These are phyloP conservation scores for Gossypium rotundifolium DNA, from an alignment of 345 rosid species.

Conservation along the genomic window DNA sequence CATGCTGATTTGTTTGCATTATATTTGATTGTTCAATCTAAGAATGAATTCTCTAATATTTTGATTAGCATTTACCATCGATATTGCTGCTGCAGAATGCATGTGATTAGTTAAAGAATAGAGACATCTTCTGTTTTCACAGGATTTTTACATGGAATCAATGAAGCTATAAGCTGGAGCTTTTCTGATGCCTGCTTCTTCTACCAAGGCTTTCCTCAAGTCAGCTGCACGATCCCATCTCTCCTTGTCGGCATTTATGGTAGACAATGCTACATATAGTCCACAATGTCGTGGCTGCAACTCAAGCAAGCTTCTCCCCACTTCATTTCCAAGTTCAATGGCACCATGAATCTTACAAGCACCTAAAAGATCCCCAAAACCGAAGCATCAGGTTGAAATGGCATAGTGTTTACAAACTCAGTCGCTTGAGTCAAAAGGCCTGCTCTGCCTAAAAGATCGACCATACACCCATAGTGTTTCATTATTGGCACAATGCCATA, in stretches of 20 bases:
- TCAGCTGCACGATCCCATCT: slow-evolving; percentile 53
- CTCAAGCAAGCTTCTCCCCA: slow-evolving; percentile 40
- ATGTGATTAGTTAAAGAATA: not conserved
- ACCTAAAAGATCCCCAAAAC: slow-evolving; percentile 60
- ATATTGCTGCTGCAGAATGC: not conserved
- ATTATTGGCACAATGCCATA: slow-evolving; percentile 43
- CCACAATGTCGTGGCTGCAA: slow-evolving; percentile 52
- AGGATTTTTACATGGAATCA: not conserved
- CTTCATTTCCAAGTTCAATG: slow-evolving; percentile 38
- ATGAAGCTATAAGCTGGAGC: slow-evolving; percentile 45
- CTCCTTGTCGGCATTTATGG: slow-evolving; percentile 35
- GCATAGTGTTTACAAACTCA: slow-evolving; percentile 43
- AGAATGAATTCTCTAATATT: not conserved
- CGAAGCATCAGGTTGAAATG: slow-evolving; percentile 56
- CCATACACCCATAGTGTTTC: slow-evolving; percentile 73
- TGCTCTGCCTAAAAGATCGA: slow-evolving; percentile 75
- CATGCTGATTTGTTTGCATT: not conserved
- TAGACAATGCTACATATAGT: slow-evolving; percentile 42
- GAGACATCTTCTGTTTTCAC: not conserved
- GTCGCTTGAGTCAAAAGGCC: slow-evolving; percentile 52
- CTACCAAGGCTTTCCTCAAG: slow-evolving; percentile 42
- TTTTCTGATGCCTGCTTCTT: slow-evolving; percentile 37
- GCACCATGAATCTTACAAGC: slow-evolving; percentile 68
- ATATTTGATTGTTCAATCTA: not conserved
- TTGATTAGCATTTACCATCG: not conserved